Evolutionary conservation across 2,329 filamentous ascomycete species (phyloP).

Genomic region (Tolypocladium sp.): DNA sequence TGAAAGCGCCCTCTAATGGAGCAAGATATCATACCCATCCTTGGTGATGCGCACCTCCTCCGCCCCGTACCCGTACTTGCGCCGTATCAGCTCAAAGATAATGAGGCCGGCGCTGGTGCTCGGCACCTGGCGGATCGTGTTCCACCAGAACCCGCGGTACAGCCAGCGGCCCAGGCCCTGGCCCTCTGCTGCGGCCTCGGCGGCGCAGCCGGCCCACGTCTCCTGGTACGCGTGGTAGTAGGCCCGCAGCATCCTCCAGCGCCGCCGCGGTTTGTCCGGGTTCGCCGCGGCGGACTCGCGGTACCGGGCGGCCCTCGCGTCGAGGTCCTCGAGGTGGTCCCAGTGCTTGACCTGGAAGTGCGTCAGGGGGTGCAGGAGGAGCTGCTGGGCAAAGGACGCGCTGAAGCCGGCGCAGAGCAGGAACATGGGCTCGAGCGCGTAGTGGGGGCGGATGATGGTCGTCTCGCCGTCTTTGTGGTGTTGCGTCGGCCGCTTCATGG

Average conservation of each 20-base stretch:
- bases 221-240: conserved; percentile 66
- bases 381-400: conserved; percentile 60
- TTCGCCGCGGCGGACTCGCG: conserved; percentile 21
- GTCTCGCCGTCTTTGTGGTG: conserved; percentile 15
- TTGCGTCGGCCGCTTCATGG: conserved; percentile 31
- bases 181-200: conserved; percentile 46
- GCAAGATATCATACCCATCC: conserved; percentile 63
- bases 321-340: conserved; percentile 62
- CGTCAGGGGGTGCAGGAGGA: conserved; percentile 61
- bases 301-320: conserved; percentile 46
- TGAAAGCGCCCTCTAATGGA: conserved; percentile 22
- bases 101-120: conserved; percentile 70
- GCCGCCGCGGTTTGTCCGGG: conserved; percentile 21
- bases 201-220: conserved; percentile 51
- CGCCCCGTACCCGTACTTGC: conserved; percentile 58
- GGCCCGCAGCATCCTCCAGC: conserved; percentile 47
- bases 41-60: conserved; percentile 56
- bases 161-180: conserved; percentile 53
- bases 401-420: conserved; percentile 59
- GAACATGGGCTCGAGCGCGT: conserved; percentile 65
- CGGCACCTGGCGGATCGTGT: conserved; percentile 63
- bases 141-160: conserved; percentile 64
- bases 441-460: conserved; percentile 60
- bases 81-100: conserved; percentile 66
- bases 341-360: conserved; percentile 66